Evolutionary conservation across 805 yeast species (phyloP).

Genomic region (Saccharomycopsis sp.): DNA sequence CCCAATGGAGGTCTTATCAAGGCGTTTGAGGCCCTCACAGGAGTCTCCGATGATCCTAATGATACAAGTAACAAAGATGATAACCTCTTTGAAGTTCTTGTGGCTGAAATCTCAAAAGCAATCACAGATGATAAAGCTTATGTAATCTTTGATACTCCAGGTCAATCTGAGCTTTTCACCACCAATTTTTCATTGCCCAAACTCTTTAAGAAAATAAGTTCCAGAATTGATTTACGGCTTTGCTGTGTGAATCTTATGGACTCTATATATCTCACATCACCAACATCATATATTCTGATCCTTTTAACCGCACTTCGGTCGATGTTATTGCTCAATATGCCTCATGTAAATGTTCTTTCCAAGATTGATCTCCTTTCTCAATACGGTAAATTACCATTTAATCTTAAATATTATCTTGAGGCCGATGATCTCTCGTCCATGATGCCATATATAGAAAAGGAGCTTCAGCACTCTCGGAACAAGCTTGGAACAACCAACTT

Average conservation of each 20-base stretch:
- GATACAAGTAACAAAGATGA: constrained; percentile 31
- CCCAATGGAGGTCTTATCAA: constrained; percentile 85
- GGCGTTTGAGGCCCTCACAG: constrained; percentile 59
- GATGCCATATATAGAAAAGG: constrained; percentile 62
- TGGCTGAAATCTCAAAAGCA: constrained; percentile 49
- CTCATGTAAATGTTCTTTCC: constrained; percentile 88
- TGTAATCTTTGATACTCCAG: constrained; percentile 84
- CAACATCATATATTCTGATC: constrained; percentile 83
- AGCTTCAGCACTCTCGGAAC: constrained; percentile 31
- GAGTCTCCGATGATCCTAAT: constrained; percentile 1
- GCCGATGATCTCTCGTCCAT: constrained; percentile 76
- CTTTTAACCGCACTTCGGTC: constrained; percentile 75
- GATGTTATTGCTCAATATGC: constrained; percentile 88
- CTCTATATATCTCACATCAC: constrained; percentile 71
- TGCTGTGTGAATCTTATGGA: constrained; percentile 87
- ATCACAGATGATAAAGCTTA: constrained; percentile 55
- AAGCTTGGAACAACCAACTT: constrained; percentile 26
- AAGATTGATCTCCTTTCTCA: constrained; percentile 76
- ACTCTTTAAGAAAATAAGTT: constrained; percentile 61
- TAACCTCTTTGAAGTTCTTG: constrained; percentile 50
- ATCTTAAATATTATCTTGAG: constrained; percentile 81
- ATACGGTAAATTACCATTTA: constrained; percentile 79
- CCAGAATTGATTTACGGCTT: constrained; percentile 59
- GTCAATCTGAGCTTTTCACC: constrained; percentile 93
- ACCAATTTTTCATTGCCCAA: constrained; percentile 69